A percentile compares a stretch with the other conserved stretches of the same genome.
Conservation (phyloP, 2,329 filamentous ascomycete species). For the Paraconiothyrium brasiliense region DNA sequence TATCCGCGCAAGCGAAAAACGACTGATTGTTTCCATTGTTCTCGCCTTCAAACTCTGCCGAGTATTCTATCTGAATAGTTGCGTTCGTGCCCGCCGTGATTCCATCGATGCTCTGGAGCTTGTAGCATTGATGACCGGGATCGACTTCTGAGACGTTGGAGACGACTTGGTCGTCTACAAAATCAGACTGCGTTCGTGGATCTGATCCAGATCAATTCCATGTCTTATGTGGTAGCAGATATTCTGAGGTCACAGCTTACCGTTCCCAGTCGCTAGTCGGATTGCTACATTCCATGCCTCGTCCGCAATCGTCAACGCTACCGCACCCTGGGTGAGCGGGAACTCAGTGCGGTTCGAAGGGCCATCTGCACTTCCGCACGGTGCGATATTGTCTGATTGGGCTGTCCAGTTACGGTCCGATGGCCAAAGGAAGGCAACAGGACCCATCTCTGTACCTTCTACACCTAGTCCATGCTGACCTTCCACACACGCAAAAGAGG, state of each 20-base stretch:
- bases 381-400: constrained; percentile 64
- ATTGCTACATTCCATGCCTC: constrained; percentile 65
- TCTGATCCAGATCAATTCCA: not conserved
- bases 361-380: constrained; percentile 64
- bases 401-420: constrained; percentile 65
- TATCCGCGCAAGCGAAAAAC: constrained; percentile 59
- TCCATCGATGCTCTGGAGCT: constrained; percentile 46
- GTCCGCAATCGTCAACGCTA: constrained; percentile 66
- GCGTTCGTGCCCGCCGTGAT: constrained; percentile 54
- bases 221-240: not conserved
- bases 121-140: constrained; percentile 57
- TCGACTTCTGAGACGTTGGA: constrained; percentile 51
- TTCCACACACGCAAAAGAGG: constrained; percentile 7
- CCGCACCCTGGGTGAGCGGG: constrained; percentile 64
- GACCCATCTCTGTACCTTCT: constrained; percentile 58
- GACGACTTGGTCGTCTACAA: constrained; percentile 45
- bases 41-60: constrained; percentile 52
- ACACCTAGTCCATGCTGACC: constrained; percentile 40
- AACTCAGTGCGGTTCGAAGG: constrained; percentile 64
- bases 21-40: constrained; percentile 51
- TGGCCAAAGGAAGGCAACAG: constrained; percentile 70
- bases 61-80: constrained; percentile 58
- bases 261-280: constrained; percentile 62
- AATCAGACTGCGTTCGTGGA: constrained; percentile 52
- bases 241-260: constrained; percentile 46